Conservation (phyloP, 176 grass and related monocot genomes). For the Microstegium vimineum region DNA sequence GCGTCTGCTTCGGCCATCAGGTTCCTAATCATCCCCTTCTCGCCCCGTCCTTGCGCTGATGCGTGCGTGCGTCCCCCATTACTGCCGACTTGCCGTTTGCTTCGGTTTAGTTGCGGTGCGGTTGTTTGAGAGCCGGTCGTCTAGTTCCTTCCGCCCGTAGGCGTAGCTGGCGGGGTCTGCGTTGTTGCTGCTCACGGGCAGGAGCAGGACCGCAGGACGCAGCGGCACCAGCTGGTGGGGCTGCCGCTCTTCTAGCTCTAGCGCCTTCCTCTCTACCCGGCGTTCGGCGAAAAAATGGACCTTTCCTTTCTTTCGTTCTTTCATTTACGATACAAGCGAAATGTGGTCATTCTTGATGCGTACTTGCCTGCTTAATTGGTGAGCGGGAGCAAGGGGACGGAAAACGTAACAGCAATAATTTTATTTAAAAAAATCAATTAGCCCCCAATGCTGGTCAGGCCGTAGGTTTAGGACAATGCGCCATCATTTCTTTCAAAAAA, state of each 20-base stretch:
- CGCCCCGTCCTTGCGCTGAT: neutral
- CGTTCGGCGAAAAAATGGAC: neutral
- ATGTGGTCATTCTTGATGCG: neutral
- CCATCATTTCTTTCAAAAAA: too few relatives aligned
- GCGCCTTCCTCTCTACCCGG: neutral
- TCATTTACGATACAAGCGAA: too few relatives aligned
- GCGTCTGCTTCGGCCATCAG: conserved; percentile 98
- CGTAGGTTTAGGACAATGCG: neutral
- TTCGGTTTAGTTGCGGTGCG: too few relatives aligned
- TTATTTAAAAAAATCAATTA: too few relatives aligned
- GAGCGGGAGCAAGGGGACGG: neutral
- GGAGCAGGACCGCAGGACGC: neutral
- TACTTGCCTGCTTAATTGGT: neutral
- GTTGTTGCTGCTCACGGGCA: neutral
- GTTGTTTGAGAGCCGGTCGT: neutral
- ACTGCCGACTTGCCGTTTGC: too few relatives aligned
- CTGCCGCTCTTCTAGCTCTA: conserved; percentile 40
- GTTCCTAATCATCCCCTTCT: conserved; percentile 5
- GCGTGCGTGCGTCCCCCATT: neutral
- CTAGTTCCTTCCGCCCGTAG: neutral
- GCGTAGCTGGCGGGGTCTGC: conserved; percentile 9
- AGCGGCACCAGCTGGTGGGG: neutral
- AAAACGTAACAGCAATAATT: too few relatives aligned
- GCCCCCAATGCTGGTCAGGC: neutral
- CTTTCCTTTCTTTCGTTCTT: too few relatives aligned